Evolutionary conservation across 2,329 filamentous ascomycete species (phyloP).

Genomic region (Metarhizium humberi): DNA sequence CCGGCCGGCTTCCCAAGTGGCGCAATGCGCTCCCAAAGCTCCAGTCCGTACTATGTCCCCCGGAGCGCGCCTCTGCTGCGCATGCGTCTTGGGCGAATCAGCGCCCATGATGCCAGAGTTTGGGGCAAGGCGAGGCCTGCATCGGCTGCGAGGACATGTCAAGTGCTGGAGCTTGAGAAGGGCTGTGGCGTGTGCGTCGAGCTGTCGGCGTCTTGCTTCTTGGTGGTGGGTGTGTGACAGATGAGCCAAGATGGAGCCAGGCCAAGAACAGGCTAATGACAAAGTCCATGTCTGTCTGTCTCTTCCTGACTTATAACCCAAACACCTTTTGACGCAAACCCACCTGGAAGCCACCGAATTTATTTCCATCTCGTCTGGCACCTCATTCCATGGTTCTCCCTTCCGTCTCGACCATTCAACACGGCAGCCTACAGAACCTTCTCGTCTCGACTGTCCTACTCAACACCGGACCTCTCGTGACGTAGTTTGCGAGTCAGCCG

Average conservation of each 20-base stretch:
- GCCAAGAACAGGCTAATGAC: not conserved
- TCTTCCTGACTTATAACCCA: constrained; percentile 1
- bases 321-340: constrained; percentile 1
- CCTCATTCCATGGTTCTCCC: not conserved
- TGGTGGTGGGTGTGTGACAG: not conserved
- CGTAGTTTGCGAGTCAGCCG: not conserved
- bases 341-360: not conserved
- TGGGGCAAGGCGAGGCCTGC: too few relatives aligned
- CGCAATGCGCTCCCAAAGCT: not conserved
- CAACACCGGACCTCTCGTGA: not conserved
- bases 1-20: not conserved
- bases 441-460: not conserved
- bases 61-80: not conserved
- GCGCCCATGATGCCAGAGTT: not conserved
- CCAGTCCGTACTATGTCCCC: not conserved
- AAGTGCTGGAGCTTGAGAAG: too few relatives aligned
- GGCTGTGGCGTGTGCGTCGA: not conserved
- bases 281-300: not conserved
- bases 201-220: not conserved
- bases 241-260: not conserved
- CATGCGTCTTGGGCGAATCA: not conserved
- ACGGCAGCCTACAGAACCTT: not conserved
- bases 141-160: too few relatives aligned
- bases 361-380: not conserved
- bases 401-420: not conserved